Evolutionary conservation across 805 yeast genomes (phyloP).

Genomic region (Sungouiella blattae): DNA sequence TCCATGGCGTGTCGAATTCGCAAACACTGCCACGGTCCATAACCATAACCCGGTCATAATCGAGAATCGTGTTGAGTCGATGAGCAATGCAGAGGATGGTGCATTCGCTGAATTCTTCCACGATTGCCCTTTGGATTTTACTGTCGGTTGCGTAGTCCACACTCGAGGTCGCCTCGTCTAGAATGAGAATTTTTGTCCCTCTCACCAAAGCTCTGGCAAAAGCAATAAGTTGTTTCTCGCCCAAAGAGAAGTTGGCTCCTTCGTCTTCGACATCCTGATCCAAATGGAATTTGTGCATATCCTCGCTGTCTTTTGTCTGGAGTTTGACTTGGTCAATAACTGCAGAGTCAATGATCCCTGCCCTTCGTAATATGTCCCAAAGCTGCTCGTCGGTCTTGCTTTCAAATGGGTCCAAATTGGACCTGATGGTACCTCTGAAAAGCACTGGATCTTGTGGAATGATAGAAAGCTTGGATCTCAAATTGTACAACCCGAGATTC

Average conservation of each 20-base stretch:
- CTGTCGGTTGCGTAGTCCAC: conserved; percentile 74
- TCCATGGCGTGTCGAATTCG: conserved; percentile 54
- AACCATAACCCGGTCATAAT: conserved; percentile 57
- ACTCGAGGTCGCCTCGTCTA: conserved; percentile 77
- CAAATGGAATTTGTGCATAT: conserved; percentile 58
- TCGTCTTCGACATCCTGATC: conserved; percentile 60
- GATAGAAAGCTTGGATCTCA: conserved; percentile 14
- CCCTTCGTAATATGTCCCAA: conserved; percentile 14
- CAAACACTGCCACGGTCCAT: conserved; percentile 53
- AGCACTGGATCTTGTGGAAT: conserved; percentile 21
- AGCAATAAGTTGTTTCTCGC: conserved; percentile 68
- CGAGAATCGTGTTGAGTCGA: conserved; percentile 57
- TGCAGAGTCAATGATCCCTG: conserved; percentile 2
- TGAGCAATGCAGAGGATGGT: conserved; percentile 75
- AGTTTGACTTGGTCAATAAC: conserved; percentile 12
- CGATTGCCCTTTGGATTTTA: conserved; percentile 60
- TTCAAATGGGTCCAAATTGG: conserved; percentile 18
- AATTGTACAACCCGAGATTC: conserved; percentile 8
- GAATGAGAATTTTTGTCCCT: conserved; percentile 53
- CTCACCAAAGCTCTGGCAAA: conserved; percentile 70
- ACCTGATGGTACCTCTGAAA: conserved; percentile 15
- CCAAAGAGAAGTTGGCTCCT: conserved; percentile 67
- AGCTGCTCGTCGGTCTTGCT: conserved; percentile 10
- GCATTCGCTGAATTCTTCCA: conserved; percentile 54
- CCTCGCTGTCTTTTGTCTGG: conserved; percentile 13